A percentile compares a stretch with the other conserved stretches of the same genome.
phyloP scores from a whole-genome alignment of 2,329 filamentous ascomycete genomes.

The Hysterium pulicare region DNA sequence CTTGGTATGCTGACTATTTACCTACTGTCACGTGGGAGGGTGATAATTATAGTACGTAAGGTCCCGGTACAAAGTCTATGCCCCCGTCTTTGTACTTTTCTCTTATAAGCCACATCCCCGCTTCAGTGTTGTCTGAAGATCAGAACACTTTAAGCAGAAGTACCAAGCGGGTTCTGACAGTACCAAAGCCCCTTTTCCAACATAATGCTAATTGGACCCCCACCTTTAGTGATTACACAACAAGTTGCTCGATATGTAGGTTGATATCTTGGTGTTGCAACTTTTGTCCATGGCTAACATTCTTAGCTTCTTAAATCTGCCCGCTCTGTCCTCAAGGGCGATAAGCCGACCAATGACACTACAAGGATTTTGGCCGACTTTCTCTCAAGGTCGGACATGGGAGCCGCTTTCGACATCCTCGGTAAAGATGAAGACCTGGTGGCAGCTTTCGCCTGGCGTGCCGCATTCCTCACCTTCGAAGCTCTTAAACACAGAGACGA shows the following conservation, averaged over 20 bases:
- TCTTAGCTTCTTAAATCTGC: conserved; percentile 67
- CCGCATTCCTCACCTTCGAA: conserved; percentile 71
- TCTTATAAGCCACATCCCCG: too few relatives aligned
- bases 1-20: conserved; percentile 72
- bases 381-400: conserved; percentile 63
- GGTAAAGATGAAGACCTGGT: conserved; percentile 67
- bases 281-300: conserved; percentile 5
- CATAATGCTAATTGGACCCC: too few relatives aligned
- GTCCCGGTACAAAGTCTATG: too few relatives aligned
- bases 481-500: conserved; percentile 70
- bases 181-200: too few relatives aligned
- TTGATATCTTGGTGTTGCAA: too few relatives aligned
- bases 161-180: too few relatives aligned
- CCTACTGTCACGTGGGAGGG: conserved; percentile 72
- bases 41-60: conserved; percentile 80
- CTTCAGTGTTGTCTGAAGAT: too few relatives aligned
- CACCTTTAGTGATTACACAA: conserved; percentile 78
- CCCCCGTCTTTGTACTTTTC: too few relatives aligned
- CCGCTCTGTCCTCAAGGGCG: conserved; percentile 63
- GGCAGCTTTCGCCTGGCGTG: conserved; percentile 71
- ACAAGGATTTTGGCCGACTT: conserved; percentile 64
- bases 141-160: too few relatives aligned
- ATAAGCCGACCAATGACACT: conserved; percentile 65
- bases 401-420: conserved; percentile 72
- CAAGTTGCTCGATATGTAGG: conserved; percentile 69